phyloP scores from a whole-genome alignment of 2,329 filamentous ascomycete species.

The Ophiostoma piceae region DNA sequence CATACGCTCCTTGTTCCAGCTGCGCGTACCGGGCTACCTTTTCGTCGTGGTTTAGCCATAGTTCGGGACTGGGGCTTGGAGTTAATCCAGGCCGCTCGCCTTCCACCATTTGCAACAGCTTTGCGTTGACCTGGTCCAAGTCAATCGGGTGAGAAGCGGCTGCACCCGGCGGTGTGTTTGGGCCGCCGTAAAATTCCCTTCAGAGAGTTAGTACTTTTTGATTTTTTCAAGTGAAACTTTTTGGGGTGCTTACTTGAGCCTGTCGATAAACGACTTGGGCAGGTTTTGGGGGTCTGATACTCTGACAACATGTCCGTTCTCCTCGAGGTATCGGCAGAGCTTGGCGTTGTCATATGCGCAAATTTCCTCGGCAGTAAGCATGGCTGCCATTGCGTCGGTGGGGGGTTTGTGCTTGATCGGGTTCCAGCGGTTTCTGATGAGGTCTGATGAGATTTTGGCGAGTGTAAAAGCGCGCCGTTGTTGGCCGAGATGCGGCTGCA shows the following conservation, averaged over 20 bases:
- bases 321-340: not conserved
- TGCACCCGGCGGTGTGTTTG: not conserved
- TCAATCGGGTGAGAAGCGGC: not conserved
- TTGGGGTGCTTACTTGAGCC: not conserved
- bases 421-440: not conserved
- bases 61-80: too few species aligned
- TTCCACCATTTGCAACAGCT: not conserved
- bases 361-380: not conserved
- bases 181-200: not conserved
- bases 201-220: too few species aligned
- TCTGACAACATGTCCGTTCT: not conserved
- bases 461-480: not conserved
- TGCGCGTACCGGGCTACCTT: not conserved
- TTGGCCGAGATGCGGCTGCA: not conserved
- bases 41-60: not conserved
- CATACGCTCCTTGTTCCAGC: not conserved
- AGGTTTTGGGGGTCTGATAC: not conserved
- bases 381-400: not conserved
- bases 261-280: not conserved
- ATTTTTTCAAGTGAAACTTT: too few species aligned
- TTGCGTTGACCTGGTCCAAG: not conserved
- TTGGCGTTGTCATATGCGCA: not conserved
- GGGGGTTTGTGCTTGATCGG: not conserved
- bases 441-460: not conserved
- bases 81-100: too few species aligned